Base-by-base conservation (phyloP, 202 grass and related monocot species). In the Setaria italica region DNA sequence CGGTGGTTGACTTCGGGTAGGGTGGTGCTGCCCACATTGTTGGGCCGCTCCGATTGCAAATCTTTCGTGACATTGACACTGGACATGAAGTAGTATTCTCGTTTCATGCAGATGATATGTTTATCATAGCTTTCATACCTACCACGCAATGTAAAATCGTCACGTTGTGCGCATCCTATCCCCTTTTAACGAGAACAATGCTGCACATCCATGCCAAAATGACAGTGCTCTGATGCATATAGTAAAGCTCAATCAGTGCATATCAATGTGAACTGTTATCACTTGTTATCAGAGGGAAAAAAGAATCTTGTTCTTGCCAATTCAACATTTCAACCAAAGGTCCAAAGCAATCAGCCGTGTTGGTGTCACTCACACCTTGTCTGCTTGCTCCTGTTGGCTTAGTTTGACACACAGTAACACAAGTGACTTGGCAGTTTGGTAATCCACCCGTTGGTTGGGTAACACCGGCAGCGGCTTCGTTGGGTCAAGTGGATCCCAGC, bases 1-100 rank as follows among this genome's bases (percentile, higher is more conserved):
- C 11, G 80, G 80, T 88, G 46, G 86, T 83, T 88, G 80, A 72
- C 86, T 88, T 83, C 55, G 37, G 73, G 73, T 78, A 78, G 32
- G 72, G 5, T 34, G 72, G 5, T 34, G 77, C 59, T 67, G 47
- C 77, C 78, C 41, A 81, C 62, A 81, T 49, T 59, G 50, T 37
- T 88, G 74, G 58, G 65, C 16, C 39, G 7, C 55, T 88, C 17
- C 14, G 74, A 84, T 88, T 56, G 60, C 74, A 79, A 79, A 72
- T 84, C 74, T 84, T 78, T 37, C 34, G 74, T 84, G 86, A 84
- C 67, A 57, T 1, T 73, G 80, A 79, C 56, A 54, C 32, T 72
- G 72, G 72, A 43, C 62, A 83, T 25, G 55, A 64, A 79, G 35
- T 78, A 67, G 20, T 64, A 35, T 46, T 71, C 65, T 39, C 21